Evolutionary conservation across 179 eudicot genomes (phyloP).

Genomic region (Actinidia arguta): DNA sequence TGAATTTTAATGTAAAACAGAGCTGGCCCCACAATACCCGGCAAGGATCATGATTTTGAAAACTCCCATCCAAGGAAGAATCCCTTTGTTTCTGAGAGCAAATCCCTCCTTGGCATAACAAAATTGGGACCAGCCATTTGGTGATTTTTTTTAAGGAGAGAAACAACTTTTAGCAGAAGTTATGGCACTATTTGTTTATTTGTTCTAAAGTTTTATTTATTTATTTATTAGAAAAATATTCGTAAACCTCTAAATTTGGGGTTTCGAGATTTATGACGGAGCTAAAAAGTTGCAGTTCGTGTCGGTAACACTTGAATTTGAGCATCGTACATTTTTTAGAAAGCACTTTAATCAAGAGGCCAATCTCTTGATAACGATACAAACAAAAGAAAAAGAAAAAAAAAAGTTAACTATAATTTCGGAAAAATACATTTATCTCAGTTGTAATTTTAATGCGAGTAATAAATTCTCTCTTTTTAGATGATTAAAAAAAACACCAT

Average conservation of each 20-base stretch:
- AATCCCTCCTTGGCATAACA: conserved; percentile 17
- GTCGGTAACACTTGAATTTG: neutral
- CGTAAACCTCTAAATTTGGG: too few relatives aligned
- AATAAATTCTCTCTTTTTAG: neutral
- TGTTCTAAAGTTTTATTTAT: neutral
- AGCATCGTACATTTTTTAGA: neutral
- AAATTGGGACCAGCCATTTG: conserved; percentile 21
- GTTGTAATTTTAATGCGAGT: too few relatives aligned
- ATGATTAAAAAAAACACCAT: neutral
- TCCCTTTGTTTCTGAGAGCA: conserved; percentile 23
- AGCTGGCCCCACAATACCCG: conserved; percentile 22
- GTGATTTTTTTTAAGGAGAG: neutral
- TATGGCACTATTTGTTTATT: neutral
- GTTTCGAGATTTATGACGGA: too few relatives aligned
- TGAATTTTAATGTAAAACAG: neutral
- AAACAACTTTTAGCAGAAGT: neutral
- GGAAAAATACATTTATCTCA: too few relatives aligned
- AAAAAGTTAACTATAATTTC: neutral
- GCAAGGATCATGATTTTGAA: conserved; percentile 28
- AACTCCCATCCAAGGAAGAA: conserved; percentile 16
- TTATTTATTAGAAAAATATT: too few relatives aligned
- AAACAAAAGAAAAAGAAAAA: neutral
- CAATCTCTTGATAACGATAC: neutral
- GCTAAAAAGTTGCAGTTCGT: too few relatives aligned
- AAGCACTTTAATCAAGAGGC: neutral